These are phyloP conservation scores for Populus hybrid DNA, from an alignment of 441 rosid genomes.

Conservation along the genomic window DNA sequence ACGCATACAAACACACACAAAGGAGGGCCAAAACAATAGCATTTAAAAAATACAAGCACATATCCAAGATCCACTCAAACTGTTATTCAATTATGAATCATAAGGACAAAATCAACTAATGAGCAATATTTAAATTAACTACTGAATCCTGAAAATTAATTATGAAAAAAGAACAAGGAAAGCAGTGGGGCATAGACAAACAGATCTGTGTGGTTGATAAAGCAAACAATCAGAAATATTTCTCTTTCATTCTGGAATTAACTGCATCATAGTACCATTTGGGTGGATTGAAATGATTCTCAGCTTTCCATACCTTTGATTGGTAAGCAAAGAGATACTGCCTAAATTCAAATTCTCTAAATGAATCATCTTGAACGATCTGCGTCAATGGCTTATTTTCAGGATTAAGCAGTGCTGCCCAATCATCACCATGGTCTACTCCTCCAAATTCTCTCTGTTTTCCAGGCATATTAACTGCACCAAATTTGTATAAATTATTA, in stretches of 20 bases:
- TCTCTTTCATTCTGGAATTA: neutral
- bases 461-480: slow-evolving; percentile 70
- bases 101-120: neutral
- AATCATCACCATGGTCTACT: slow-evolving; percentile 85
- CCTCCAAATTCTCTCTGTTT: slow-evolving; percentile 94
- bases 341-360: slow-evolving; percentile 92
- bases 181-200: neutral
- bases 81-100: neutral
- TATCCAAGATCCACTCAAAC: neutral
- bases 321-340: slow-evolving; percentile 97
- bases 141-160: neutral
- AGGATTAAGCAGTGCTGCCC: slow-evolving; percentile 75
- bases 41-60: neutral
- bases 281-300: slow-evolving; percentile 9
- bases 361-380: slow-evolving; percentile 93
- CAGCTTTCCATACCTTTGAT: slow-evolving; percentile 64
- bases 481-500: slow-evolving; percentile 19
- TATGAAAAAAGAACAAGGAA: neutral
- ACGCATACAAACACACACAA: neutral
- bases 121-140: neutral
- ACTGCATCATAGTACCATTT: neutral
- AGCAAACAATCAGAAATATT: slow-evolving; percentile 6
- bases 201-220: slow-evolving; percentile 2
- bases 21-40: neutral
- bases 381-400: slow-evolving; percentile 73